These are phyloP conservation scores for Choiromyces venosus DNA, from an alignment of 495 filamentous ascomycete species.

Conservation along the genomic window DNA sequence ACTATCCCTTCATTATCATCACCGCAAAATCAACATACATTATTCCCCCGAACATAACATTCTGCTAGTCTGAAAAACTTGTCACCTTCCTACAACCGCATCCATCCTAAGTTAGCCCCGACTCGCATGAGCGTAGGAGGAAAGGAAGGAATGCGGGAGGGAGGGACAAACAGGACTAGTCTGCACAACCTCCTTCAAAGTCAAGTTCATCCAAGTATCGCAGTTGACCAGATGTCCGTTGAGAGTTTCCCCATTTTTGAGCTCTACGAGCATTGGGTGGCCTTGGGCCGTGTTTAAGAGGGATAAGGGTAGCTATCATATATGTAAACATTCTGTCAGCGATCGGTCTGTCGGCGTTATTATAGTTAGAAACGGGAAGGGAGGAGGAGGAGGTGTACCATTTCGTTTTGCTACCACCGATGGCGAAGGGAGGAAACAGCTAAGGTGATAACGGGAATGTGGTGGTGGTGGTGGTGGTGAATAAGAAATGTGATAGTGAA, in stretches of 20 bases:
- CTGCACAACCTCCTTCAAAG: slow-evolving; percentile 94
- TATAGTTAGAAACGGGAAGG: too few species aligned
- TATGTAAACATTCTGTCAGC: not conserved
- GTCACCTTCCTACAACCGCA: slow-evolving; percentile 64
- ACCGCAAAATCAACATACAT: slow-evolving; percentile 58
- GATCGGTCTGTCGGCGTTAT: not conserved
- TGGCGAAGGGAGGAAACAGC: not conserved
- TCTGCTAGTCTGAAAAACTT: slow-evolving; percentile 86
- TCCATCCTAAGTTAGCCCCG: not conserved
- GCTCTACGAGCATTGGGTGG: slow-evolving; percentile 97
- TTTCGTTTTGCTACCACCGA: not conserved
- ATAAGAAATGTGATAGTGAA: not conserved
- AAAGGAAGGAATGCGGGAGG: not conserved
- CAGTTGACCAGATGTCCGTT: slow-evolving; percentile 93
- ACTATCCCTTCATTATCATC: not conserved
- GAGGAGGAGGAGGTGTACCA: not conserved
- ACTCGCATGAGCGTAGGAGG: not conserved
- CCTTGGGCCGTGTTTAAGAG: slow-evolving; percentile 92
- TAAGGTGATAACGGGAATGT: not conserved
- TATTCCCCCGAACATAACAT: slow-evolving; percentile 94
- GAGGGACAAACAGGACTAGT: slow-evolving; percentile 62
- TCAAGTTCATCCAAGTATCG: slow-evolving; percentile 99
- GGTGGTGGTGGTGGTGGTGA: too few species aligned
- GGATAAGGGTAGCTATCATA: slow-evolving; percentile 84
- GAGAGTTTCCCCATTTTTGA: slow-evolving; percentile 96